A percentile compares a stretch with the other conserved stretches of the same genome.
phyloP scores from a whole-genome alignment of 768 basidiomycete genomes.

The Leucogyrophana mollusca region DNA sequence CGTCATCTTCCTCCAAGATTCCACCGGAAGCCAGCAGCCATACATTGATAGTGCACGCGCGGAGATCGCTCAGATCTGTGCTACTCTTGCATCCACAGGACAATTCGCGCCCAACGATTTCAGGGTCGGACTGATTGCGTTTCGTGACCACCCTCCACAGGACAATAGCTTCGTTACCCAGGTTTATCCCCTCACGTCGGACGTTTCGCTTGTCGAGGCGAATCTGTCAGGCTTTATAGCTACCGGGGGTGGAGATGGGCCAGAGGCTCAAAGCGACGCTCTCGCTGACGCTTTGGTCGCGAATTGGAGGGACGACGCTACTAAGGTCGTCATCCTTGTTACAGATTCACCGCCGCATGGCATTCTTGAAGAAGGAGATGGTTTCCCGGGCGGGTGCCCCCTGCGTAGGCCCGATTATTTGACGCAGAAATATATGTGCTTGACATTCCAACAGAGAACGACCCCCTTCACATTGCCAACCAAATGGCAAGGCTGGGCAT shows the following conservation, averaged over 20 bases:
- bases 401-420: background rate
- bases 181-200: conserved; percentile 40
- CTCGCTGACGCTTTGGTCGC: conserved; percentile 41
- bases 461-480: conserved; percentile 28
- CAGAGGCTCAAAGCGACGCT: conserved; percentile 50
- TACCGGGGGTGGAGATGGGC: conserved; percentile 43
- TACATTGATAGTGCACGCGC: conserved; percentile 27
- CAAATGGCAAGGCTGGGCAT: conserved; percentile 54
- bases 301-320: conserved; percentile 42
- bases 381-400: conserved; percentile 13
- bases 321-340: conserved; percentile 46
- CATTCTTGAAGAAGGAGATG: conserved; percentile 37
- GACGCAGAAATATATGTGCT: background rate
- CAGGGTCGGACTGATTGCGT: conserved; percentile 46
- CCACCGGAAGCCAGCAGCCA: conserved; percentile 44
- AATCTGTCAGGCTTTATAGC: conserved; percentile 38
- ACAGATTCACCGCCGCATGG: conserved; percentile 56
- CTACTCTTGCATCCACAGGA: conserved; percentile 39
- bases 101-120: conserved; percentile 39
- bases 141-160: conserved; percentile 50
- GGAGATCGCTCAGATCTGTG: conserved; percentile 21
- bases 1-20: conserved; percentile 51
- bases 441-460: conserved; percentile 18
- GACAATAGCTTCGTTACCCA: conserved; percentile 45
- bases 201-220: conserved; percentile 33